A percentile compares a stretch with the other conserved stretches of the same genome.
Conservation (phyloP, 2,329 filamentous ascomycete genomes). For the Apiospora hydei region DNA sequence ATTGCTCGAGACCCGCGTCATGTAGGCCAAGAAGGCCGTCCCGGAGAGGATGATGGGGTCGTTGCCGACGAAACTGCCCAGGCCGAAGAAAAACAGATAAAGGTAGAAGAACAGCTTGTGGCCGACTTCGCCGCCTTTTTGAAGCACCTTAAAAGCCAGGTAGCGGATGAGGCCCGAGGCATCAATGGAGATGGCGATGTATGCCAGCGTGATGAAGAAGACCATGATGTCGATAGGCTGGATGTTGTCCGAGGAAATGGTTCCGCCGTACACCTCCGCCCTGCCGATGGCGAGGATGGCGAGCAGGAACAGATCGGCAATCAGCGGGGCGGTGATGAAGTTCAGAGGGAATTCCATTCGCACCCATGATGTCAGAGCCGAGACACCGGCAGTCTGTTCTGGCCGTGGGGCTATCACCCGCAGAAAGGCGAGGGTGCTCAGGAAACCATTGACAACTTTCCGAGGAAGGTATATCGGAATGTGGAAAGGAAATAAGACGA, state of each 20-base stretch:
- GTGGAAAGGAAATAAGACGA: constrained; percentile 73
- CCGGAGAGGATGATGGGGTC: constrained; percentile 79
- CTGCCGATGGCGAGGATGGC: constrained; percentile 73
- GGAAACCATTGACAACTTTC: constrained; percentile 51
- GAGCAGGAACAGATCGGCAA: constrained; percentile 75
- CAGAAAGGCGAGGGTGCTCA: constrained; percentile 49
- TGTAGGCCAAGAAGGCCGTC: constrained; percentile 78
- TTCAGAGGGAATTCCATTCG: constrained; percentile 69
- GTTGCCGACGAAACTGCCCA: constrained; percentile 76
- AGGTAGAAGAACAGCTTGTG: constrained; percentile 75
- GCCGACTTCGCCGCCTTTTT: constrained; percentile 71
- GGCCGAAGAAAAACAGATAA: constrained; percentile 73
- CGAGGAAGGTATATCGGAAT: constrained; percentile 68
- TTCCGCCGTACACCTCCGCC: constrained; percentile 73
- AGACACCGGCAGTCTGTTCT: constrained; percentile 35
- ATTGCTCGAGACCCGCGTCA: constrained; percentile 78
- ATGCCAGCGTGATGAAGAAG: constrained; percentile 77
- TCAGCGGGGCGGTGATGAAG: constrained; percentile 73
- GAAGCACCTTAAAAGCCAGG: constrained; percentile 73
- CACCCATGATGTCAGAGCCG: constrained; percentile 50
- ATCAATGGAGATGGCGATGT: constrained; percentile 80
- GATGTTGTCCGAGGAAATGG: constrained; percentile 70
- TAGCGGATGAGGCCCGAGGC: constrained; percentile 76
- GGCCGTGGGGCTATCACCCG: constrained; percentile 59
- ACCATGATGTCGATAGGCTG: constrained; percentile 75